phyloP scores from a whole-genome alignment of 169 alveolate genomes.

The Plasmodium coatneyi region DNA sequence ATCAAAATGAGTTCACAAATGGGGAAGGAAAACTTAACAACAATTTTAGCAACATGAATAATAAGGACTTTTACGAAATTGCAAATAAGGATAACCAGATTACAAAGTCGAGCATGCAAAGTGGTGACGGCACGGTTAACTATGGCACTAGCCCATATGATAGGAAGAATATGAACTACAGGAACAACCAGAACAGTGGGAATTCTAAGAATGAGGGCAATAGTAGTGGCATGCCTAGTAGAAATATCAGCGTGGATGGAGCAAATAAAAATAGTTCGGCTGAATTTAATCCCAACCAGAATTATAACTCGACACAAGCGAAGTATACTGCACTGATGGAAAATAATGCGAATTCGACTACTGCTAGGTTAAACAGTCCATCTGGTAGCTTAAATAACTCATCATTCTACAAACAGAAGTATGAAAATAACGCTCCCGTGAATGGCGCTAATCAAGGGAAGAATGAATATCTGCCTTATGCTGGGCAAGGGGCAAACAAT shows the following conservation, averaged over 20 bases:
- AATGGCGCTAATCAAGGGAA: neutral
- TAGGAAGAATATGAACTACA: conserved; percentile 23
- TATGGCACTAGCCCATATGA: neutral
- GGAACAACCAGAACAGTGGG: conserved; percentile 18
- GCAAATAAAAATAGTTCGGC: neutral
- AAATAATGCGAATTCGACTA: neutral
- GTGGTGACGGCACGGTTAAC: conserved; percentile 4
- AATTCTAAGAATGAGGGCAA: conserved; percentile 37
- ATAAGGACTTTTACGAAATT: conserved; percentile 30
- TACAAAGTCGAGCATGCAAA: conserved; percentile 4
- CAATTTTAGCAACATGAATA: conserved; percentile 26
- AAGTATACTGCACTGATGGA: conserved; percentile 12
- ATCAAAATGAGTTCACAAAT: neutral
- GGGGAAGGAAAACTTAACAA: conserved; percentile 8
- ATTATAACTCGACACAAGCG: conserved; percentile 19
- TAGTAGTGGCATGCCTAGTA: neutral
- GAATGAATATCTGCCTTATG: conserved; percentile 6
- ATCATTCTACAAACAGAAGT: neutral
- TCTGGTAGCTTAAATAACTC: conserved; percentile 5
- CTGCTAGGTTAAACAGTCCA: conserved; percentile 1
- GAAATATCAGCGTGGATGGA: conserved; percentile 34
- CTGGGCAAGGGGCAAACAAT: neutral
- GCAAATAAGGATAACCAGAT: conserved; percentile 19
- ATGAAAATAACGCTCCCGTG: neutral
- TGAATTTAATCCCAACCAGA: conserved; percentile 8